phyloP scores from a whole-genome alignment of 768 basidiomycete species.

The Pleurotus eryngii region DNA sequence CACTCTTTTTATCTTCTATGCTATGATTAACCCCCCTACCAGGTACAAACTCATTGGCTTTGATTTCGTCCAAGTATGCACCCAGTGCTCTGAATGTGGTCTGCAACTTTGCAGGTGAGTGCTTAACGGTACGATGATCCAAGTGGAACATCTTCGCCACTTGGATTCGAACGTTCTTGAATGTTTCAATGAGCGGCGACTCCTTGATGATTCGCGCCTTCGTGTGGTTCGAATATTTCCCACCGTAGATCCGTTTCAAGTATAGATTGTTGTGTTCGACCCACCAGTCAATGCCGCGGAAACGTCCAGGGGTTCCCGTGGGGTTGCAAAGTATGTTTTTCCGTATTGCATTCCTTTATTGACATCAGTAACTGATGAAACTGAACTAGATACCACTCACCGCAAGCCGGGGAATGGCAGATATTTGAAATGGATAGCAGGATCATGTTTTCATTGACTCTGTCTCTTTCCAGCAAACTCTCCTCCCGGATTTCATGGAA shows the following conservation, averaged over 20 bases:
- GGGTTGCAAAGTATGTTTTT: conserved; percentile 35
- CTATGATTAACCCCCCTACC: no score
- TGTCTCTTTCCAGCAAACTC: conserved; percentile 16
- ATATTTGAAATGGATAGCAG: conserved; percentile 22
- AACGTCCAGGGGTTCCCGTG: conserved; percentile 25
- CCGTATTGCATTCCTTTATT: conserved; percentile 18
- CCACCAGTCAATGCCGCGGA: conserved; percentile 34
- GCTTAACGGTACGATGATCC: no score
- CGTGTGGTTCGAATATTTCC: conserved; percentile 30
- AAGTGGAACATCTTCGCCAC: conserved; percentile 25
- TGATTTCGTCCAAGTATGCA: conserved; percentile 12
- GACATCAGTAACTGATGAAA: background rate
- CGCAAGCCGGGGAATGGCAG: conserved; percentile 10
- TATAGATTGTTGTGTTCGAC: conserved; percentile 40
- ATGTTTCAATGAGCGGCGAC: conserved; percentile 32
- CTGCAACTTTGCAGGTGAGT: conserved; percentile 24
- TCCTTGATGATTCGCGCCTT: conserved; percentile 27
- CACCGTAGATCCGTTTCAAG: conserved; percentile 35
- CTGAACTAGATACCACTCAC: conserved; percentile 11
- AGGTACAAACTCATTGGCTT: conserved; percentile 7
- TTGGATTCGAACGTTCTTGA: conserved; percentile 19
- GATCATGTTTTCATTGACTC: conserved; percentile 29
- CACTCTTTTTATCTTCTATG: no score
- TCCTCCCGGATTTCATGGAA: background rate
- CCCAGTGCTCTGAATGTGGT: conserved; percentile 10